Percentiles rank a stretch among this genome's conserved stretches.
These are phyloP conservation scores for Sporothrix variecibatus DNA, from an alignment of 2,329 filamentous ascomycete species.

Conservation along the genomic window DNA sequence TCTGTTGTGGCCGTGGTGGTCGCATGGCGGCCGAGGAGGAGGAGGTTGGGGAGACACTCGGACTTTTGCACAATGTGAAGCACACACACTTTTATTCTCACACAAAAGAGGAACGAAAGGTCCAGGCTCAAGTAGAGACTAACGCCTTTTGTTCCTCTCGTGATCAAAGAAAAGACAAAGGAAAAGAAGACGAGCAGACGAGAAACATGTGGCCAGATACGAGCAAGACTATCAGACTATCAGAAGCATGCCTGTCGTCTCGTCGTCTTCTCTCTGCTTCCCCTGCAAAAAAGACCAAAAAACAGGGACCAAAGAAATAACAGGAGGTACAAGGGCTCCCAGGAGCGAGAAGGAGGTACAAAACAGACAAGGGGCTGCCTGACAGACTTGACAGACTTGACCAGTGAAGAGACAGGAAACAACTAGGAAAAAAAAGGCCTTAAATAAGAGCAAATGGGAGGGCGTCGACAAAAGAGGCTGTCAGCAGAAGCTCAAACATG, in stretches of 20 bases:
- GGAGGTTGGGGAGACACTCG: background rate
- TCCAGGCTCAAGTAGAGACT: background rate
- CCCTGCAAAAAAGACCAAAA: background rate
- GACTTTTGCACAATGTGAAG: background rate
- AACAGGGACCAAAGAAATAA: background rate
- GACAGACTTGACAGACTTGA: background rate
- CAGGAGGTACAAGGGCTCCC: background rate
- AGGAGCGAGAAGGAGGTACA: background rate
- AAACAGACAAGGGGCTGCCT: background rate
- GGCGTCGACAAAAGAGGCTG: slow-evolving; percentile 11
- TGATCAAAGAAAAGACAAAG: background rate
- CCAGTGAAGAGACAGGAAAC: background rate
- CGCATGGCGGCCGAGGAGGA: background rate
- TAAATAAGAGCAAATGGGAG: background rate
- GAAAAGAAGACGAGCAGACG: background rate
- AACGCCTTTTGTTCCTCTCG: background rate
- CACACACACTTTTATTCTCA: background rate
- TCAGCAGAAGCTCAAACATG: slow-evolving; percentile 19
- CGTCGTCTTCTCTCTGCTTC: background rate
- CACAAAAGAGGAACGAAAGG: background rate
- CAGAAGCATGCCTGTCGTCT: background rate
- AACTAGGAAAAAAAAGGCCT: background rate
- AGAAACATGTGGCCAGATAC: background rate
- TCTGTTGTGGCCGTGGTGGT: background rate
- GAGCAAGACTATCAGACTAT: background rate